Conservation (phyloP, 768 basidiomycete species). For the Cystobasidium tubakii region DNA sequence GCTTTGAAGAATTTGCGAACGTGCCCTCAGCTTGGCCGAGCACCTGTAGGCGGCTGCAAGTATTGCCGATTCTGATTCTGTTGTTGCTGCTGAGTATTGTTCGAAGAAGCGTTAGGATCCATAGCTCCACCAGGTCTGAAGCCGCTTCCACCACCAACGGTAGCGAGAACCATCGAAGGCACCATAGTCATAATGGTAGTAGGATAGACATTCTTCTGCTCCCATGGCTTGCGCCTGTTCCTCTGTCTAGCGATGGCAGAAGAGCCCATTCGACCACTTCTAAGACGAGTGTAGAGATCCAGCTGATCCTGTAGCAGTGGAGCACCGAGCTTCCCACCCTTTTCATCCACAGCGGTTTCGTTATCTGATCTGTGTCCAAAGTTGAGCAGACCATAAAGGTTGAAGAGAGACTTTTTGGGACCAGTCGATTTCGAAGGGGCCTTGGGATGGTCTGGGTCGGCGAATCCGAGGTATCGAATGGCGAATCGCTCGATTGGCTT, state of each 20-base stretch:
- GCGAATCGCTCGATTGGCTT: conserved; percentile 65
- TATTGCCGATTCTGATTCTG: conserved; percentile 1
- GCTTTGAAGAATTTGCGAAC: neutral
- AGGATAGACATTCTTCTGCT: conserved; percentile 42
- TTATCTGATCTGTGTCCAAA: neutral
- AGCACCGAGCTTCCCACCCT: conserved; percentile 63
- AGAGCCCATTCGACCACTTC: conserved; percentile 86
- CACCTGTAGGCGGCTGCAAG: conserved; percentile 9
- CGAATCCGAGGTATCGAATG: conserved; percentile 58
- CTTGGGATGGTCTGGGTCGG: conserved; percentile 65
- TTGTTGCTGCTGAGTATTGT: neutral
- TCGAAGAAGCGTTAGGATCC: conserved; percentile 54
- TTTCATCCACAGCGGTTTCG: conserved; percentile 39
- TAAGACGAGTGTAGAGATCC: conserved; percentile 68
- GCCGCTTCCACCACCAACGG: conserved; percentile 63
- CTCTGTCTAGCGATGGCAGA: conserved; percentile 67
- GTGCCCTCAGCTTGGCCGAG: conserved; percentile 9
- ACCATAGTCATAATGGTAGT: conserved; percentile 60
- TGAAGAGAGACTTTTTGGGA: conserved; percentile 38
- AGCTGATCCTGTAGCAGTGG: conserved; percentile 80
- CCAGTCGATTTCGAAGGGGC: conserved; percentile 44
- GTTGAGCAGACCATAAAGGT: conserved; percentile 41
- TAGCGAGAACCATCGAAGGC: conserved; percentile 66
- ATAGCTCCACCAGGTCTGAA: conserved; percentile 57
- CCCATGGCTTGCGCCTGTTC: conserved; percentile 52